These are phyloP conservation scores for Fusarium clavum DNA, from an alignment of 2,329 filamentous ascomycete genomes.

Conservation along the genomic window DNA sequence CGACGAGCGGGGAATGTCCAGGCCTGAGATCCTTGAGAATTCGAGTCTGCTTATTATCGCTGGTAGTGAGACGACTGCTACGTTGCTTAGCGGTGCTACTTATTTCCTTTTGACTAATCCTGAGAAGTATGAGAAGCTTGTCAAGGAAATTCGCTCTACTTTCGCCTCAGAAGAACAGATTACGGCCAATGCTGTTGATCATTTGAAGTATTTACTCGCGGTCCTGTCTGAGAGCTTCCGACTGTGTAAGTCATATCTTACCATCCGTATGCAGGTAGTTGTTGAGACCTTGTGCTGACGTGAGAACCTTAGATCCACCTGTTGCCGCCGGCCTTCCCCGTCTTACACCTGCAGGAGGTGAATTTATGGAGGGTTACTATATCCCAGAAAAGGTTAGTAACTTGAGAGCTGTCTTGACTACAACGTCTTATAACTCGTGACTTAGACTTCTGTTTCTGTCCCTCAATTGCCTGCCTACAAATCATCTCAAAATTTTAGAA, in stretches of 20 bases:
- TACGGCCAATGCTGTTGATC: neutral
- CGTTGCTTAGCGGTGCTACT: neutral
- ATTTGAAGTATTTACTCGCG: constrained; percentile 4
- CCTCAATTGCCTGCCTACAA: constrained; percentile 1
- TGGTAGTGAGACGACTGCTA: constrained; percentile 13
- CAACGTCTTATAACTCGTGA: neutral
- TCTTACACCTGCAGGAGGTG: neutral
- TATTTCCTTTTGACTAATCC: neutral
- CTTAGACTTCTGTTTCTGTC: neutral
- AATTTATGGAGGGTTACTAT: constrained; percentile 10
- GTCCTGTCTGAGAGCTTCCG: neutral
- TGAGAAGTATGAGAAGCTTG: neutral
- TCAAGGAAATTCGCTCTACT: neutral
- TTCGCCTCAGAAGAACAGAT: constrained; percentile 11
- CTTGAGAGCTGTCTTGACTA: too few species aligned
- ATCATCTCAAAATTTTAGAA: constrained; percentile 1
- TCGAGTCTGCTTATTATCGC: neutral
- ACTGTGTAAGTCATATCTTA: constrained; percentile 3
- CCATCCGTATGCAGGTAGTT: accelerated
- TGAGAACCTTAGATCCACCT: neutral
- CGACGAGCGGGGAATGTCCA: constrained; percentile 9
- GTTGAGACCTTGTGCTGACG: neutral
- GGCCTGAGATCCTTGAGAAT: constrained; percentile 7
- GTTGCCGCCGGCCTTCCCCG: neutral
- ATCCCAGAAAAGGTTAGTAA: constrained; percentile 2